These are phyloP conservation scores for Arxiozyma slooffiae DNA, from an alignment of 1,139 yeast genomes.

Conservation along the genomic window DNA sequence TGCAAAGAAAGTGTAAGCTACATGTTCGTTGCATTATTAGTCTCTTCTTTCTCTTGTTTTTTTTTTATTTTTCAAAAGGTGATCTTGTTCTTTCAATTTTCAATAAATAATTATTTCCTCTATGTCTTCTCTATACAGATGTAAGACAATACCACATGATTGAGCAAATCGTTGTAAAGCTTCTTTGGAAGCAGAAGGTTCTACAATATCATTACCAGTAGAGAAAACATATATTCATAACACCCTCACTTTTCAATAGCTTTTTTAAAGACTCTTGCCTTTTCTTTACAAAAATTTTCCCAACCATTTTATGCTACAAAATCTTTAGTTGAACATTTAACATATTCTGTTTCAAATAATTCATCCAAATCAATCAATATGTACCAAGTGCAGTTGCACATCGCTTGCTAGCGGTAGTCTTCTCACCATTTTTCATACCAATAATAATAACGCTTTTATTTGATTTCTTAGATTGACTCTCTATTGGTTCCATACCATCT, in stretches of 20 bases:
- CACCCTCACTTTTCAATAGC: slow-evolving; percentile 39
- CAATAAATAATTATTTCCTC: slow-evolving; percentile 71
- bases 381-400: slow-evolving; percentile 66
- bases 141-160: slow-evolving; percentile 62
- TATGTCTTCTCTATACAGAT: slow-evolving; percentile 80
- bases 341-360: slow-evolving; percentile 47
- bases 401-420: slow-evolving; percentile 77
- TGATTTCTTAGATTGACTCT: slow-evolving; percentile 11
- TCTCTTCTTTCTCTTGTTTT: slow-evolving; percentile 81
- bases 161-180: slow-evolving; percentile 45
- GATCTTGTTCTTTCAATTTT: slow-evolving; percentile 75
- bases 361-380: slow-evolving; percentile 70
- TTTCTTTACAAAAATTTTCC: slow-evolving; percentile 72
- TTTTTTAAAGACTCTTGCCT: slow-evolving; percentile 49
- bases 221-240: slow-evolving; percentile 64
- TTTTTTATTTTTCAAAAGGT: slow-evolving; percentile 68
- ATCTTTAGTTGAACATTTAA: slow-evolving; percentile 50
- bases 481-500: slow-evolving; percentile 54
- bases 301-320: slow-evolving; percentile 67
- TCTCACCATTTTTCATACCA: slow-evolving; percentile 99
- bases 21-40: slow-evolving; percentile 67
- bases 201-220: slow-evolving; percentile 96
- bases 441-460: slow-evolving; percentile 60
- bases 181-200: slow-evolving; percentile 56
- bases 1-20: slow-evolving; percentile 70